Evolutionary conservation across 768 basidiomycete genomes (phyloP).

Genomic region (Fomitopsis pulvina): DNA sequence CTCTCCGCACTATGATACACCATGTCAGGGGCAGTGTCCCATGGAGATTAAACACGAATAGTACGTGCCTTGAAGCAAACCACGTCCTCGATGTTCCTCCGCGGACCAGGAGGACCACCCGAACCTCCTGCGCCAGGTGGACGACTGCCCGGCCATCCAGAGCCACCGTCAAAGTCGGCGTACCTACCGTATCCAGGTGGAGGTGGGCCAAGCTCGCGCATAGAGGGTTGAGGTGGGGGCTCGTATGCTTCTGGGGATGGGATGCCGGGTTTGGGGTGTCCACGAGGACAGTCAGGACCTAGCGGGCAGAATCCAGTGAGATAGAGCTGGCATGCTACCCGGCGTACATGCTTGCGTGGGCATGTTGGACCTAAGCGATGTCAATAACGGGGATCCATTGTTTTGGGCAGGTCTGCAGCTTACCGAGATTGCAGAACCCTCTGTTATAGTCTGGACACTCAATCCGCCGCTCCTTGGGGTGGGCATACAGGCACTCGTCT

Average conservation of each 20-base stretch:
- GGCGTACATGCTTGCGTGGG: slow-evolving; percentile 87
- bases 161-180: slow-evolving; percentile 61
- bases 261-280: slow-evolving; percentile 76
- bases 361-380: slow-evolving; percentile 65
- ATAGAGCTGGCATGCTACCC: slow-evolving; percentile 87
- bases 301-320: slow-evolving; percentile 90
- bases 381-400: background rate
- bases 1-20: slow-evolving; percentile 66
- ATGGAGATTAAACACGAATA: background rate
- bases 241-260: slow-evolving; percentile 73
- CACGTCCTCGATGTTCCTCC: slow-evolving; percentile 79
- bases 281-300: slow-evolving; percentile 80
- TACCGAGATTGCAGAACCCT: slow-evolving; percentile 93
- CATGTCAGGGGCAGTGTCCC: slow-evolving; percentile 1
- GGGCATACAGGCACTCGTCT: slow-evolving; percentile 95
- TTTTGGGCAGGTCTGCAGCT: slow-evolving; percentile 27
- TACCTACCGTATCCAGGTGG: slow-evolving; percentile 88
- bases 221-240: slow-evolving; percentile 66
- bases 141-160: slow-evolving; percentile 23
- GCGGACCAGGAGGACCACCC: slow-evolving; percentile 31
- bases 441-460: slow-evolving; percentile 95
- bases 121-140: slow-evolving; percentile 24
- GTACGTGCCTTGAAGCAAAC: slow-evolving; percentile 78
- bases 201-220: slow-evolving; percentile 81
- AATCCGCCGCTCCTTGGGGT: slow-evolving; percentile 84